These are phyloP conservation scores for Nakazawaea anatomiae DNA, from an alignment of 805 yeast genomes.

Conservation along the genomic window DNA sequence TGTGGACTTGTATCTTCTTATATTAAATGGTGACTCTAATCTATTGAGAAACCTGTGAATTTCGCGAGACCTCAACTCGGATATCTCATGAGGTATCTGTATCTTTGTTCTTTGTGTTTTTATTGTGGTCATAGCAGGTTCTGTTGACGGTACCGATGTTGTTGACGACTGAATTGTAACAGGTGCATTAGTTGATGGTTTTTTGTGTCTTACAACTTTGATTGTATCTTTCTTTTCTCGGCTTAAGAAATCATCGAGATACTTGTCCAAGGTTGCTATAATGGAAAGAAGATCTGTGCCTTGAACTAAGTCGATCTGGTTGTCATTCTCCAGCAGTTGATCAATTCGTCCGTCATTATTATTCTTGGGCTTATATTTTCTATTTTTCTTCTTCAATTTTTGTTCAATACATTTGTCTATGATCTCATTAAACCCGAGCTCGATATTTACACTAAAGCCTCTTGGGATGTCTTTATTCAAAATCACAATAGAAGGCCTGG, in stretches of 20 bases:
- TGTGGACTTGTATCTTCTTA: conserved; percentile 23
- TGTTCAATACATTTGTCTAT: conserved; percentile 29
- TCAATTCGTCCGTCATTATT: background rate
- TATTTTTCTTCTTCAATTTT: conserved; percentile 11
- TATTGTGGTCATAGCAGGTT: background rate
- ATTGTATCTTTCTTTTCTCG: conserved; percentile 57
- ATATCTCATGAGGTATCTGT: conserved; percentile 9
- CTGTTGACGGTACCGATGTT: conserved; percentile 3
- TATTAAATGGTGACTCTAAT: conserved; percentile 13
- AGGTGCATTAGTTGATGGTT: conserved; percentile 10
- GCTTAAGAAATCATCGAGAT: conserved; percentile 52
- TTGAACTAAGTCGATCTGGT: conserved; percentile 29
- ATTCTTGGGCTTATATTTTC: conserved; percentile 4
- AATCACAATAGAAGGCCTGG: conserved; percentile 46
- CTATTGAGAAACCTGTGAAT: conserved; percentile 22
- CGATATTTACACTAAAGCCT: conserved; percentile 64
- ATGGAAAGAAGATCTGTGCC: conserved; percentile 51
- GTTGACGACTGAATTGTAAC: background rate
- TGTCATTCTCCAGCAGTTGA: conserved; percentile 14
- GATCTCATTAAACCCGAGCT: conserved; percentile 51
- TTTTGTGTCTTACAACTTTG: conserved; percentile 42
- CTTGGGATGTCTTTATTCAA: conserved; percentile 64
- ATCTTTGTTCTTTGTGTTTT: background rate
- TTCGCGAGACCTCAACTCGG: conserved; percentile 16
- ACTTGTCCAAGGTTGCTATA: conserved; percentile 47